Conservation (phyloP, 2,329 filamentous ascomycete species). For the Trichoderma koningii region DNA sequence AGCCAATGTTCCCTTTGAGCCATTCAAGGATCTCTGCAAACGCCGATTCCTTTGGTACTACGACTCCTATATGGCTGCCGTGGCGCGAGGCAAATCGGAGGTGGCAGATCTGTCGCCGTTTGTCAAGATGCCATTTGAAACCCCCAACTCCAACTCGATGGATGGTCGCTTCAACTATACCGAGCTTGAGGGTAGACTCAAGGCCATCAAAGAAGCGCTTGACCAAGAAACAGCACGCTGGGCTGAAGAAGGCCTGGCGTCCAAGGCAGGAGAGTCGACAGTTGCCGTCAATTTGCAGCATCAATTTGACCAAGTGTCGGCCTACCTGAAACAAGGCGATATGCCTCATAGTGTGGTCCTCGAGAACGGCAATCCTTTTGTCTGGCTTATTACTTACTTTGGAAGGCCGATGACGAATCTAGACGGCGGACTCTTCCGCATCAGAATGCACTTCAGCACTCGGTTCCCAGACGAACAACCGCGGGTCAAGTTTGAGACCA, state of each 20-base stretch:
- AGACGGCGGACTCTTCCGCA: constrained; percentile 84
- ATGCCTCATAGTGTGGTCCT: constrained; percentile 75
- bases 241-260: constrained; percentile 66
- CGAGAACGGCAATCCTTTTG: constrained; percentile 80
- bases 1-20: constrained; percentile 66
- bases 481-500: constrained; percentile 76
- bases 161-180: constrained; percentile 81
- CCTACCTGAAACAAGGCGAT: constrained; percentile 71
- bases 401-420: constrained; percentile 90
- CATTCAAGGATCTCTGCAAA: constrained; percentile 89
- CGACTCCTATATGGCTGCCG: constrained; percentile 75
- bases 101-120: constrained; percentile 68
- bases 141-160: constrained; percentile 71
- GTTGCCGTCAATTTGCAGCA: constrained; percentile 80
- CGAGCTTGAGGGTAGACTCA: constrained; percentile 69
- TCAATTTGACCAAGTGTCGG: constrained; percentile 80
- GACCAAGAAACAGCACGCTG: constrained; percentile 72
- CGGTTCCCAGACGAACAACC: constrained; percentile 88
- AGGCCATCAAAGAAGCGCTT: constrained; percentile 67
- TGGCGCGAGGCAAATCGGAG: constrained; percentile 65
- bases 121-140: constrained; percentile 84
- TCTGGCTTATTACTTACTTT: constrained; percentile 88
- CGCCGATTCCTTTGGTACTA: constrained; percentile 95
- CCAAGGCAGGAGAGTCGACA: constrained; percentile 66
- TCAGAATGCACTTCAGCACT: constrained; percentile 77